A percentile compares a stretch with the other conserved stretches of the same genome.
phyloP scores from a whole-genome alignment of 164 flowering plant genomes.

The Macadamia tetraphylla region DNA sequence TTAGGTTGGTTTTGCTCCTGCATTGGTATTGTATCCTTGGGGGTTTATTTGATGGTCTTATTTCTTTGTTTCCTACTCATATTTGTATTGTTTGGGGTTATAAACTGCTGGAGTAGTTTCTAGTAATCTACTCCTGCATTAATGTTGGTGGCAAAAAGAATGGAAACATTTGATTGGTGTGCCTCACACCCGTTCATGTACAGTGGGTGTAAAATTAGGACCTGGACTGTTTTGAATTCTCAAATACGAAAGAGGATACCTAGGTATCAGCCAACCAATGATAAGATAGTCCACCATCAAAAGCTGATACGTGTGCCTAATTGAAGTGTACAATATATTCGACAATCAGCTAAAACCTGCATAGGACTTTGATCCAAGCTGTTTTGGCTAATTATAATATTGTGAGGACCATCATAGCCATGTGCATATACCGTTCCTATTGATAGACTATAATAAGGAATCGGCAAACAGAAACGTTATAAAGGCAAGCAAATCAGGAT shows the following conservation, averaged over 20 bases:
- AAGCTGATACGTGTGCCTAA: background rate
- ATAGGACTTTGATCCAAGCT: background rate
- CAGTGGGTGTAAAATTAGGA: background rate
- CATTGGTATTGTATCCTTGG: no score
- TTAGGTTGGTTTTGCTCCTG: no score
- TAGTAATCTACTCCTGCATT: background rate
- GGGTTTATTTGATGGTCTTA: no score
- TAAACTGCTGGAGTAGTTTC: background rate
- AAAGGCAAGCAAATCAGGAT: slow-evolving; percentile 1
- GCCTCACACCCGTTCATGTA: background rate
- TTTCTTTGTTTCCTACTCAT: no score
- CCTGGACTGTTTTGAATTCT: background rate
- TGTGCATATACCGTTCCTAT: background rate
- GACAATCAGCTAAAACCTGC: background rate
- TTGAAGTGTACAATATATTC: background rate
- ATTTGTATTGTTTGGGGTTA: no score
- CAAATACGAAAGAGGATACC: background rate
- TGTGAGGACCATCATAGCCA: background rate
- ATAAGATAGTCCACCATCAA: background rate
- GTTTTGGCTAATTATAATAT: background rate
- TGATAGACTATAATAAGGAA: background rate
- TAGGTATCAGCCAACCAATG: background rate
- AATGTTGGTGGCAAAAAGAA: background rate
- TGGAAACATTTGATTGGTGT: background rate
- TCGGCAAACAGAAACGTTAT: background rate